Evolutionary conservation across 176 grass and related monocot genomes (phyloP), one percentile per base, ranked within the genome.

Genomic region (Musa troglodytarum): DNA sequence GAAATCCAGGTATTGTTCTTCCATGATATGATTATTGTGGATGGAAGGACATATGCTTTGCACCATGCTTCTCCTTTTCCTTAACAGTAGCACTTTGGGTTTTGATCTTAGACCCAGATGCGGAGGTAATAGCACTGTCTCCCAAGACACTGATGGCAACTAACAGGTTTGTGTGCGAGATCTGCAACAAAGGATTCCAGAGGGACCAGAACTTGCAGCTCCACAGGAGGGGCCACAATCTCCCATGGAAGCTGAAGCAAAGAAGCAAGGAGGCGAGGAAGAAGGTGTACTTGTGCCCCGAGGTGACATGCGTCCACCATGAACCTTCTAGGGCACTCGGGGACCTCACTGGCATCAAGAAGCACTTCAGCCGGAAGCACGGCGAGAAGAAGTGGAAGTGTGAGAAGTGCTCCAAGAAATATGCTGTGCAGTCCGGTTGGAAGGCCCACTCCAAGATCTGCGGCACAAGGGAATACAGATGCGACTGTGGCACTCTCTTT

Each of bases 331-430:
- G 92, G 64, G 92, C 92, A 0, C 89, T 96, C n/a, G 92, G 92
- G 16, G 92, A 96, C 85, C 87, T 96, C 64, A 96, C 92, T 1
- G 92, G 92, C 12, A 90, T 96, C 89, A 96, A 96, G 87, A 96
- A 96, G 83, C 92, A 96, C 81, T 96, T 92, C 87, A 88, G 83
- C 81, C 81, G 92, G 78, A 96, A 96, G 83, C 92, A 96, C 21
- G 92, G 92, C 49, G 92, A 96, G 78, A 96, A 96, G 87, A 96
- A 96, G 89, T 96, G 92, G 92, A 92, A 92, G 85, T 96, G 92
- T 53, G 92, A 96, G 22, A 89, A 92, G 52, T 96, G 92, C 78
- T 81, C 92, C 58, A 96, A 96, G 85, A 88, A 88, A 73, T 96
- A 96, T 78, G 92, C 92, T 11, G 92, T 96, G 8, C 89, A 90